phyloP scores from a whole-genome alignment of 2,329 filamentous ascomycete genomes.

The Alternaria arborescens region DNA sequence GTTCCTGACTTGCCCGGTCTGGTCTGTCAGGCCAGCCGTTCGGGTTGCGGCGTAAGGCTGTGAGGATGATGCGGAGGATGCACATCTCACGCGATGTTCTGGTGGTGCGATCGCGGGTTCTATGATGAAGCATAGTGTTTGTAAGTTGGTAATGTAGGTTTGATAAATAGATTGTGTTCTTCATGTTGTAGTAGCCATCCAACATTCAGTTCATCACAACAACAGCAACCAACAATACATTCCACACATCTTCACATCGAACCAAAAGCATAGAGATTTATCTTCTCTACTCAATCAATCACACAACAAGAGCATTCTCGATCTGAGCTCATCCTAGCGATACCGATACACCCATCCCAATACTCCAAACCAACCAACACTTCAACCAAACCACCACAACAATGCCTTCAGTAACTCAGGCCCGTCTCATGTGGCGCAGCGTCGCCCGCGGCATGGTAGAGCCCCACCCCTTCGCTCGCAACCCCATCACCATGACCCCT shows the following conservation, averaged over 20 bases:
- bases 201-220: not conserved
- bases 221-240: not conserved
- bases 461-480: conserved; percentile 48
- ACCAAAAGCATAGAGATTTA: not conserved
- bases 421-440: conserved; percentile 43
- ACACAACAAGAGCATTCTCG: not conserved
- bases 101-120: conserved; percentile 7
- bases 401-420: conserved; percentile 45
- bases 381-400: conserved; percentile 8
- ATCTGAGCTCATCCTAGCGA: not conserved
- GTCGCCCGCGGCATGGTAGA: conserved; percentile 46
- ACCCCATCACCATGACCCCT: conserved; percentile 34
- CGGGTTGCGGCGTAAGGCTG: conserved; percentile 1
- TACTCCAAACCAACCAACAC: not conserved
- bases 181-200: not conserved
- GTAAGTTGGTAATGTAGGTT: not conserved
- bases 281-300: not conserved
- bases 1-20: not conserved
- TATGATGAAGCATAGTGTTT: not conserved
- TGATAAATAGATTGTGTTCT: not conserved
- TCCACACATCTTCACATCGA: not conserved
- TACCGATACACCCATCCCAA: not conserved
- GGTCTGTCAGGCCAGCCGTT: conserved; percentile 14
- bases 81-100: conserved; percentile 6
- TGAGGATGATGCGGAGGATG: not conserved